Evolutionary conservation across 2,329 filamentous ascomycete genomes (phyloP), one percentile per base, ranked within the genome.

Genomic region (Beauveria brongniartii): DNA sequence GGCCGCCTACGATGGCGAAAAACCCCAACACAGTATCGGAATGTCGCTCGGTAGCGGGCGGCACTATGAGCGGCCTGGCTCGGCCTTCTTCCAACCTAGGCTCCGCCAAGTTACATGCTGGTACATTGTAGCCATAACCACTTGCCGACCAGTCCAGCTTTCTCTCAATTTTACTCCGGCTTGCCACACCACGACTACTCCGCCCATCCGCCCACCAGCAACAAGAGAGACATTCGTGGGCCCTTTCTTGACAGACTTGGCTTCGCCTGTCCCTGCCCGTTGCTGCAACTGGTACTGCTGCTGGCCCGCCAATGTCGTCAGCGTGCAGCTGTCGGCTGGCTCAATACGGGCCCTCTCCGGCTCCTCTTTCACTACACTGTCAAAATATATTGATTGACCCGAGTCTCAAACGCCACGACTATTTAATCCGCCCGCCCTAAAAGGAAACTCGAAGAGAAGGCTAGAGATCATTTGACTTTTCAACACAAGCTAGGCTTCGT

Each of bases 251-350:
- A 43, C 20, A 22, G 34, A 37, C 12, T 37, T 37, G 34, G 34
- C 34, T 37, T 37, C 34, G 12, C 34, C 34, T 37, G 14, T 37
- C 34, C 30, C 4, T 34, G 30, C 30, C 30, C 14, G 14, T 37
- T 37, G 34, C 34, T 37, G 34, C 34, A 16, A 37, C 12, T 37
- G 34, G 5, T 37, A 12, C 34, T 37, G 34, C 18, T 52, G 50
- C 26, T 37, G 58, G 57, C 41, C 58, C 41, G 51, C 51, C 51
- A 34, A 55, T 61, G 58, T 61, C 58, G 58, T 61, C 58, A 55
- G 48, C 51, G 51, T 61, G 58, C 58, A 55, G 50, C 20, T 18
- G 30, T 20, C 52, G 14, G 37, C 57, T 47, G 12, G 57, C 34
- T 30, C 20, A 51, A 43, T 51, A 58, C 34, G 46, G 55, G 34